phyloP scores from a whole-genome alignment of 495 filamentous ascomycete species.

The Hyaloscypha bicolor region DNA sequence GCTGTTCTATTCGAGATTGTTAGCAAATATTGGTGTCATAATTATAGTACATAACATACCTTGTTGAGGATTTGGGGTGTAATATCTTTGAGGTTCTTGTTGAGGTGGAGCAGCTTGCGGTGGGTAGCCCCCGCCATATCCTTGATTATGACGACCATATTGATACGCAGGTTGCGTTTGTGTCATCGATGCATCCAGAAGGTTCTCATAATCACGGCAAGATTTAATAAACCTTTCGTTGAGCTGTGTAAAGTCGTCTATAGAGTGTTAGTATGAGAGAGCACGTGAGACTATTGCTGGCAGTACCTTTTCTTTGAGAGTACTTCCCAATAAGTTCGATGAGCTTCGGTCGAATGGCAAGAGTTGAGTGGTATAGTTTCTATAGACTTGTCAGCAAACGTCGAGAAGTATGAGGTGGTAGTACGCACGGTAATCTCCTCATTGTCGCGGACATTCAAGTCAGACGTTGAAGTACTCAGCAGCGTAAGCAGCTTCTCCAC shows the following conservation, averaged over 20 bases:
- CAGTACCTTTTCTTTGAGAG: slow-evolving; percentile 93
- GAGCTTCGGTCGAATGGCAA: slow-evolving; percentile 93
- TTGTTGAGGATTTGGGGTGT: slow-evolving; percentile 57
- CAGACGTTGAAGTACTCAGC: slow-evolving; percentile 90
- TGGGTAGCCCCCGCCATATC: slow-evolving; percentile 42
- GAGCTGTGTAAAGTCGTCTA: slow-evolving; percentile 96
- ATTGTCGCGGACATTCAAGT: slow-evolving; percentile 82
- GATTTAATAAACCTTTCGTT: slow-evolving; percentile 99
- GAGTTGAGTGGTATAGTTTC: slow-evolving; percentile 89
- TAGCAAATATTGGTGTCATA: not conserved
- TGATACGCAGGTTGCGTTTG: slow-evolving; percentile 68
- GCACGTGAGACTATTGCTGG: not conserved
- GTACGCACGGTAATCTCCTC: slow-evolving; percentile 82
- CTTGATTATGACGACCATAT: slow-evolving; percentile 37
- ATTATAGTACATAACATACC: slow-evolving; percentile 33
- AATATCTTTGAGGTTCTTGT: slow-evolving; percentile 70
- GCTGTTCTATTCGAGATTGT: slow-evolving; percentile 31
- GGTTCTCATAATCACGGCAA: slow-evolving; percentile 88
- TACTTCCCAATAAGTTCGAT: slow-evolving; percentile 99
- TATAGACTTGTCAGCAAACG: slow-evolving; percentile 32
- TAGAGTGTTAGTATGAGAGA: slow-evolving; percentile 2
- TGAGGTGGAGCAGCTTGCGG: slow-evolving; percentile 53
- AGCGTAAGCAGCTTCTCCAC: slow-evolving; percentile 95
- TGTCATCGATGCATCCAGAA: slow-evolving; percentile 96
- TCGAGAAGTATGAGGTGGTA: not conserved